These are phyloP conservation scores for Auriculariales sp. DNA, from an alignment of 768 basidiomycete species.

Conservation along the genomic window DNA sequence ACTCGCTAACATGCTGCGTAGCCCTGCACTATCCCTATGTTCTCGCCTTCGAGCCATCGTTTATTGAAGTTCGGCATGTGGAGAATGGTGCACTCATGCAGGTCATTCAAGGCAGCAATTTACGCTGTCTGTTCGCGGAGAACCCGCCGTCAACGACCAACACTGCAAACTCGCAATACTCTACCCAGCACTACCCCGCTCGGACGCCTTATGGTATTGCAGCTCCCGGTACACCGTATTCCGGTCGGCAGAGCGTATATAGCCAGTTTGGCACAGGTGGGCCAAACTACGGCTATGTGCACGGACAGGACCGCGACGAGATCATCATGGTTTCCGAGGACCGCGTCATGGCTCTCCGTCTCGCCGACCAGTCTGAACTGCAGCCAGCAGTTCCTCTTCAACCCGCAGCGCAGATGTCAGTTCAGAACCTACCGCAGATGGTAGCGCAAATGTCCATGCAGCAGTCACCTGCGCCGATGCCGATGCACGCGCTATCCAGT, in stretches of 20 bases:
- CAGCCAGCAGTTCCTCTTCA: not conserved
- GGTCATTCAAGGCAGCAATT: conserved; percentile 86
- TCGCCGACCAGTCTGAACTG: conserved; percentile 16
- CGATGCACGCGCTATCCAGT: no score
- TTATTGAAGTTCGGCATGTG: conserved; percentile 93
- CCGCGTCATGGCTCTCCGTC: conserved; percentile 56
- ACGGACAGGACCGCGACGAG: conserved; percentile 37
- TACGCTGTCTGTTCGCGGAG: conserved; percentile 86
- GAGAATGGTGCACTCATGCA: conserved; percentile 85
- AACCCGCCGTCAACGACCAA: conserved; percentile 78
- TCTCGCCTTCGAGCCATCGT: conserved; percentile 89
- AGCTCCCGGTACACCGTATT: conserved; percentile 9
- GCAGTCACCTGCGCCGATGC: no score
- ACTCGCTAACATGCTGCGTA: conserved; percentile 16
- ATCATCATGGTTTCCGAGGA: conserved; percentile 87
- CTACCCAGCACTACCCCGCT: conserved; percentile 13
- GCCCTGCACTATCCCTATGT: conserved; percentile 95
- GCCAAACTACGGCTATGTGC: conserved; percentile 25
- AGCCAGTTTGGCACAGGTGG: conserved; percentile 19
- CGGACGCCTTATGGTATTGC: conserved; percentile 6
- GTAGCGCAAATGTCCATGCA: not conserved
- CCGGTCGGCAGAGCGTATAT: conserved; percentile 14
- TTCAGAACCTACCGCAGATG: not conserved
- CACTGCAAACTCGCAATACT: conserved; percentile 25
- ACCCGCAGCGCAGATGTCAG: not conserved